These are phyloP conservation scores for Metschnikowia gruessii DNA, from an alignment of 805 yeast species.

Conservation along the genomic window DNA sequence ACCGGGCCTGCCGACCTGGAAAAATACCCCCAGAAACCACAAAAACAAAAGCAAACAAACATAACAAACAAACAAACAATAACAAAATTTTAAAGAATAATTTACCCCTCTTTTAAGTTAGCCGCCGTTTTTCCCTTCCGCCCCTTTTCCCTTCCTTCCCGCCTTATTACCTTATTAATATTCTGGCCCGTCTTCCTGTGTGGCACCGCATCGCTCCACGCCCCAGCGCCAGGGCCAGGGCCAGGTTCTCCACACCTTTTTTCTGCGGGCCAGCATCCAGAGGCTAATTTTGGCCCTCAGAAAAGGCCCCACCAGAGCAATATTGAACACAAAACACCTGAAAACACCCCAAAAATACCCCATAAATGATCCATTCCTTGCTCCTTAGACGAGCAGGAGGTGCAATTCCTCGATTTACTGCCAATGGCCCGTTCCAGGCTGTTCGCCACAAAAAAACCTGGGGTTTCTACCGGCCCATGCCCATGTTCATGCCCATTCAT, in stretches of 20 bases:
- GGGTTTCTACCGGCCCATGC: neutral
- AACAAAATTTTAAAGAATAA: too few species aligned
- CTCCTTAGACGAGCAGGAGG: neutral
- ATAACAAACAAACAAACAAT: too few species aligned
- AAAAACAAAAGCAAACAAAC: too few species aligned
- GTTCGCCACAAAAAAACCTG: neutral
- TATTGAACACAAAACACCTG: neutral
- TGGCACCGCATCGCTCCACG: slow-evolving; percentile 3
- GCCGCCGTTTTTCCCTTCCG: too few species aligned
- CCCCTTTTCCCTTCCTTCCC: too few species aligned
- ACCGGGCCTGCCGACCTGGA: too few species aligned
- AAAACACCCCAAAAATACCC: neutral
- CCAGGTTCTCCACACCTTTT: slow-evolving; percentile 10
- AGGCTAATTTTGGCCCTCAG: too few species aligned
- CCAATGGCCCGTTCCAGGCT: neutral
- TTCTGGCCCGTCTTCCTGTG: slow-evolving; percentile 1
- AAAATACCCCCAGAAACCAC: too few species aligned
- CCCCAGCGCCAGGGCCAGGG: too few species aligned
- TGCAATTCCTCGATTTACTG: neutral
- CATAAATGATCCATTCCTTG: neutral
- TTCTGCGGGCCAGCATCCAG: neutral
- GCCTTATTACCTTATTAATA: too few species aligned
- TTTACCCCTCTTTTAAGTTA: too few species aligned
- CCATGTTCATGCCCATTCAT: neutral
- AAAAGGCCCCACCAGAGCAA: neutral